Conservation (phyloP, 108 stramenopile genomes). For the Conticribra guillardii region DNA sequence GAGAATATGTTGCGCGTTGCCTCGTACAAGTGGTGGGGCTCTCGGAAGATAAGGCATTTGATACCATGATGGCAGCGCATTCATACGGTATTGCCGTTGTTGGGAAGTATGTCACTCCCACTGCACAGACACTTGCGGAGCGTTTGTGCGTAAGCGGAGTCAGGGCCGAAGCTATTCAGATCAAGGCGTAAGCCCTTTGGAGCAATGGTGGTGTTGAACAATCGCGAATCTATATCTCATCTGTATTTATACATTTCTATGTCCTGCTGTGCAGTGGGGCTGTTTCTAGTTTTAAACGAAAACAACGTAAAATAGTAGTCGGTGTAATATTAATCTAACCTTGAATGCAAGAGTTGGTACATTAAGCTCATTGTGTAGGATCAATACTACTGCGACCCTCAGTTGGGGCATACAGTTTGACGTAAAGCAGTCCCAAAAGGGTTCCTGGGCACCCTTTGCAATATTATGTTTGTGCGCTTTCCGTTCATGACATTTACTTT, state of each 20-base stretch:
- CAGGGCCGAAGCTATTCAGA: slow-evolving; percentile 72
- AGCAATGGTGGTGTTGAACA: neutral
- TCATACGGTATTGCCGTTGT: slow-evolving; percentile 82
- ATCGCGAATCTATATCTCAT: no score
- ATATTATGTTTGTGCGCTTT: no score
- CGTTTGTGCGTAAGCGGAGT: slow-evolving; percentile 69
- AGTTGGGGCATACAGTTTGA: no score
- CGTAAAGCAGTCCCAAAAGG: no score
- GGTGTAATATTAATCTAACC: neutral
- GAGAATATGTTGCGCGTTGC: slow-evolving; percentile 81
- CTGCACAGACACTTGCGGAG: slow-evolving; percentile 80
- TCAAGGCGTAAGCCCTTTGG: neutral
- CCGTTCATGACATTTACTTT: no score
- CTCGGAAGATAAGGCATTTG: slow-evolving; percentile 69
- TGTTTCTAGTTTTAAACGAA: neutral
- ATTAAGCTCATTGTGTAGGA: no score
- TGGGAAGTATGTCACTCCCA: slow-evolving; percentile 72
- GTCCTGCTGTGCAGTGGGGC: no score
- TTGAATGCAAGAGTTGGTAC: no score
- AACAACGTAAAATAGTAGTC: neutral
- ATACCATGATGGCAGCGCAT: slow-evolving; percentile 87
- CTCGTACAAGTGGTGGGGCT: slow-evolving; percentile 81
- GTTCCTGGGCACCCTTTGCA: no score
- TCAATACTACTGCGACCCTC: no score
- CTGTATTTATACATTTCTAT: no score